A percentile compares a stretch with the other conserved stretches of the same genome.
Evolutionary conservation across 805 yeast species (phyloP).

Genomic region (Candida ipomoeae): DNA sequence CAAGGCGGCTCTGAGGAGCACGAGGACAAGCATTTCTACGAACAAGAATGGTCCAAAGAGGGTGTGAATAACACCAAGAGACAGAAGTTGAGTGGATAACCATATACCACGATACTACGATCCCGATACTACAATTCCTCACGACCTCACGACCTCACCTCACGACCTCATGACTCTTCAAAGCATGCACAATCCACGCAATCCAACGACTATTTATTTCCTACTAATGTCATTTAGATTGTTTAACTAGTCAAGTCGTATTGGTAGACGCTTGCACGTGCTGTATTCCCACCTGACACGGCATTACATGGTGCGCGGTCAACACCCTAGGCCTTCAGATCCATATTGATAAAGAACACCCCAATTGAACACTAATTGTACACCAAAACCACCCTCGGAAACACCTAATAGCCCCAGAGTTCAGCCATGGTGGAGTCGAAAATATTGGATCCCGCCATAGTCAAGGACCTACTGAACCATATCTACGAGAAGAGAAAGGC

Average conservation of each 20-base stretch:
- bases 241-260: too few relatives aligned
- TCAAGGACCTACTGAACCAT: conserved; percentile 43
- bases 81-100: neutral
- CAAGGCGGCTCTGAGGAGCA: conserved; percentile 15
- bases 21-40: conserved; percentile 15
- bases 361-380: neutral
- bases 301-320: neutral
- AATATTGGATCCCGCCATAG: conserved; percentile 32
- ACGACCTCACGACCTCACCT: too few relatives aligned
- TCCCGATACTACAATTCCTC: too few relatives aligned
- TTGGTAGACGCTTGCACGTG: too few relatives aligned
- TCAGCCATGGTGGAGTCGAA: conserved; percentile 18
- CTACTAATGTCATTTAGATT: too few relatives aligned
- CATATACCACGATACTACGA: too few relatives aligned
- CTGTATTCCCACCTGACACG: too few relatives aligned
- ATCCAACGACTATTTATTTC: too few relatives aligned
- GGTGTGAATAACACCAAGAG: conserved; percentile 2
- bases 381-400: neutral
- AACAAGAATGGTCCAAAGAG: conserved; percentile 14
- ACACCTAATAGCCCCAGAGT: too few relatives aligned
- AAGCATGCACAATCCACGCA: too few relatives aligned
- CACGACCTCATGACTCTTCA: too few relatives aligned
- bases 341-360: too few relatives aligned
- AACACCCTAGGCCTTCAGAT: neutral
- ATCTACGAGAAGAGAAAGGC: conserved; percentile 46